A percentile compares a stretch with the other conserved stretches of the same genome.
These are phyloP conservation scores for Fusarium goolgardi DNA, from an alignment of 2,329 filamentous ascomycete species.

Conservation along the genomic window DNA sequence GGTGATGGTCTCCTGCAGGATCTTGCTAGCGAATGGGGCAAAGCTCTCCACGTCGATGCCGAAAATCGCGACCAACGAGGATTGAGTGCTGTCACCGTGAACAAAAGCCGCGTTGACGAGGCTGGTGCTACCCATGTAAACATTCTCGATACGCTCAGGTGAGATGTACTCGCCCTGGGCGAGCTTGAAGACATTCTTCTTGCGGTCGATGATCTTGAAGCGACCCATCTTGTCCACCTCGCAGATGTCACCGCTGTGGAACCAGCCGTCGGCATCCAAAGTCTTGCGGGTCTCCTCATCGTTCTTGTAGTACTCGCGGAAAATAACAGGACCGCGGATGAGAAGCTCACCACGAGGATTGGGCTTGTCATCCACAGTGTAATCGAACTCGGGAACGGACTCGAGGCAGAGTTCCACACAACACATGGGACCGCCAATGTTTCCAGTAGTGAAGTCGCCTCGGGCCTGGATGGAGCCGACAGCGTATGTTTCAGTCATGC, in stretches of 20 bases:
- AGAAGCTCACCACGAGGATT: constrained; percentile 90
- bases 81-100: constrained; percentile 88
- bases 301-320: constrained; percentile 91
- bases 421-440: constrained; percentile 79
- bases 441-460: constrained; percentile 80
- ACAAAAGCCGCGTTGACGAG: constrained; percentile 86
- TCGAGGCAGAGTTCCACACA: constrained; percentile 80
- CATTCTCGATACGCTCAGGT: constrained; percentile 95
- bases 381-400: constrained; percentile 95
- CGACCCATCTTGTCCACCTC: constrained; percentile 86
- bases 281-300: constrained; percentile 85
- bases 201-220: constrained; percentile 92
- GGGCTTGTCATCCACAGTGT: constrained; percentile 87
- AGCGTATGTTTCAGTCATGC: constrained; percentile 93
- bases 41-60: constrained; percentile 89
- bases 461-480: constrained; percentile 75
- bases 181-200: constrained; percentile 99
- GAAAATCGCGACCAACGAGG: constrained; percentile 85
- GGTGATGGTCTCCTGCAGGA: constrained; percentile 75
- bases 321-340: constrained; percentile 81
- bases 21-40: constrained; percentile 80
- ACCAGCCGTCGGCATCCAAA: constrained; percentile 92
- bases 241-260: constrained; percentile 94
- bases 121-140: constrained; percentile 84
- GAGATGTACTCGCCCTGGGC: constrained; percentile 98